phyloP scores from a whole-genome alignment of 345 rosid genomes.

The Carallia pectinifolia region DNA sequence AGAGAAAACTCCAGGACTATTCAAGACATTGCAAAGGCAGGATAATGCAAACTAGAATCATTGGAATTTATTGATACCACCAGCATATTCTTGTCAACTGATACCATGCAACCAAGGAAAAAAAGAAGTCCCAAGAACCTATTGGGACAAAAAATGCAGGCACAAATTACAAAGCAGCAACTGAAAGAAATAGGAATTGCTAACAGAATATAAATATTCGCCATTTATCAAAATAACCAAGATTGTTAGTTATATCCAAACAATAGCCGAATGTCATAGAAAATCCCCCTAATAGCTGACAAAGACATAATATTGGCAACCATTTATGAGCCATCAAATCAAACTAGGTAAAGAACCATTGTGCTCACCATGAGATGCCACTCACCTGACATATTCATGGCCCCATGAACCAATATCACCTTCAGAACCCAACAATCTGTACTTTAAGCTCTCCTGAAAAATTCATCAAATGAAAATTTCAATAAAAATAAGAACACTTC shows the following conservation, averaged over 20 bases:
- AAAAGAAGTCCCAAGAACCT: neutral
- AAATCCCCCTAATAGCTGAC: too few species aligned
- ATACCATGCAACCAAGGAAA: neutral
- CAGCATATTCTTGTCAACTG: neutral
- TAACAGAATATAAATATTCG: neutral
- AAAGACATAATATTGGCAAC: neutral
- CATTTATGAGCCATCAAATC: neutral
- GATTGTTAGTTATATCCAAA: too few species aligned
- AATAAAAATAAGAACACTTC: neutral
- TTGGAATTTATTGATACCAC: neutral
- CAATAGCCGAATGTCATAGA: too few species aligned
- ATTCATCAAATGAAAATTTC: neutral
- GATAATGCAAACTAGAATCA: neutral
- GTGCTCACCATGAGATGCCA: neutral
- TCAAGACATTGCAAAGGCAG: neutral
- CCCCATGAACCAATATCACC: constrained; percentile 99
- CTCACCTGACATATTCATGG: constrained; percentile 89
- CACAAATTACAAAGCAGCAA: neutral
- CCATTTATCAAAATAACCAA: neutral
- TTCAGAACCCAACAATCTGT: constrained; percentile 79
- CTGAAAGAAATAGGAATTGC: neutral
- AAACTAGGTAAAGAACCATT: too few species aligned
- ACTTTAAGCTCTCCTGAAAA: constrained; percentile 85
- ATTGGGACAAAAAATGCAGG: neutral
- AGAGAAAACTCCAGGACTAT: neutral